Evolutionary conservation across 257 asterid genomes (phyloP).

Genomic region (Fraxinus anomala): DNA sequence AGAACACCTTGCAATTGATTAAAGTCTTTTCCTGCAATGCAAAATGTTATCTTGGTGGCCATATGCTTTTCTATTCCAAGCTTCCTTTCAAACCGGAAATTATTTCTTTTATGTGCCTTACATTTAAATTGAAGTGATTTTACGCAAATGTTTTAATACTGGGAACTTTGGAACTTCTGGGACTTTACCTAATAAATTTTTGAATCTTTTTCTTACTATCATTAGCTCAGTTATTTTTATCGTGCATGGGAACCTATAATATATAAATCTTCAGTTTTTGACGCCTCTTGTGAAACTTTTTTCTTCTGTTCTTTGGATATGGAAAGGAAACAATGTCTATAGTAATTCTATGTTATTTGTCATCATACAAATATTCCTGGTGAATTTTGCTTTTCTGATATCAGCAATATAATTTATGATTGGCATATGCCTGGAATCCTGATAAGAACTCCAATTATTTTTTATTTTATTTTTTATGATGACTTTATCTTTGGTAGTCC

Average conservation of each 20-base stretch:
- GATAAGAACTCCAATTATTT: background rate
- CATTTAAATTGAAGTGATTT: background rate
- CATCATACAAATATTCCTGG: background rate
- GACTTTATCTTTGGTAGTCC: background rate
- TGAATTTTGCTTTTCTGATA: background rate
- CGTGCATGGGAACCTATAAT: background rate
- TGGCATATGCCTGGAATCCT: background rate
- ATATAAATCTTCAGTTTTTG: background rate
- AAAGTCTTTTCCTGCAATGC: background rate
- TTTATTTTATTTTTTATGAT: background rate
- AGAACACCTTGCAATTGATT: background rate
- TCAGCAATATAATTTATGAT: background rate
- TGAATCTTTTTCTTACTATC: background rate
- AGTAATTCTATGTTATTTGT: background rate
- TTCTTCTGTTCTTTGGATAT: background rate
- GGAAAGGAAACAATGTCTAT: background rate
- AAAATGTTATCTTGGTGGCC: background rate
- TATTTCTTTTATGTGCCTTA: background rate
- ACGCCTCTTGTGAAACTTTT: background rate
- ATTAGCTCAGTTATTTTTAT: background rate
- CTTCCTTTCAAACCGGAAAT: background rate
- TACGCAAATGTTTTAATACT: background rate
- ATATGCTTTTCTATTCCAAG: background rate
- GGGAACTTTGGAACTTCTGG: background rate
- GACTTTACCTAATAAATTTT: background rate